Evolutionary conservation across 257 asterid species (phyloP).

Genomic region (Solanum clarkiae): DNA sequence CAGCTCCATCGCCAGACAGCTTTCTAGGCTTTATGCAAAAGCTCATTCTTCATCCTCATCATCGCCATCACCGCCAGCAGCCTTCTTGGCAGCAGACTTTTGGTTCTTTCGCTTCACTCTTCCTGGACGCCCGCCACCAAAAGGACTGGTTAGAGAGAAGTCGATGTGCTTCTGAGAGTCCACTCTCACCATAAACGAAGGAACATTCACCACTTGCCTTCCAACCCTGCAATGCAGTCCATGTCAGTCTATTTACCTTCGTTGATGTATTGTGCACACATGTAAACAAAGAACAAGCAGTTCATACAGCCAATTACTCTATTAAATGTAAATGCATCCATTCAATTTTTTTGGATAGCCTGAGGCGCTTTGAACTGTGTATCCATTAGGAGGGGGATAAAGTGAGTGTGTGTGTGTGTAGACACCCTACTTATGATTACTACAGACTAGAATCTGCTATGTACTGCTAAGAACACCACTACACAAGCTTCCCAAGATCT

Average conservation of each 20-base stretch:
- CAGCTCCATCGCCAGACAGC: not conserved
- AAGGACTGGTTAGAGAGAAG: constrained; percentile 42
- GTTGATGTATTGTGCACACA: not conserved
- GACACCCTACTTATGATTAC: not conserved
- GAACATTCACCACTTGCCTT: constrained; percentile 45
- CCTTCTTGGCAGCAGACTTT: constrained; percentile 48
- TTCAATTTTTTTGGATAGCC: not conserved
- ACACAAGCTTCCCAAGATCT: not conserved
- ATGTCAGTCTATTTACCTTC: not conserved
- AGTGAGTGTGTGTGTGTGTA: no score
- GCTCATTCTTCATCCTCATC: constrained; percentile 35
- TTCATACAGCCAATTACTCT: not conserved
- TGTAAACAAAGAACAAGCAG: not conserved
- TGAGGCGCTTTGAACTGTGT: not conserved
- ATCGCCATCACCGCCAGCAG: constrained; percentile 38
- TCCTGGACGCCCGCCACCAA: constrained; percentile 52
- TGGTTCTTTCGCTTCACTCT: constrained; percentile 52
- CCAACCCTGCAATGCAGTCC: constrained; percentile 28
- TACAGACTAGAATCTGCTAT: not conserved
- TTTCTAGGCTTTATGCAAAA: not conserved
- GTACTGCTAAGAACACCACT: not conserved
- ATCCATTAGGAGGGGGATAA: not conserved
- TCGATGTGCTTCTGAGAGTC: constrained; percentile 50
- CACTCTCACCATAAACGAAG: constrained; percentile 39
- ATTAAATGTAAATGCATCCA: not conserved